A percentile compares a stretch with the other conserved stretches of the same genome.
Evolutionary conservation across 1,284 basidiomycete genomes (phyloP).

Genomic region (Tranzscheliella williamsii): DNA sequence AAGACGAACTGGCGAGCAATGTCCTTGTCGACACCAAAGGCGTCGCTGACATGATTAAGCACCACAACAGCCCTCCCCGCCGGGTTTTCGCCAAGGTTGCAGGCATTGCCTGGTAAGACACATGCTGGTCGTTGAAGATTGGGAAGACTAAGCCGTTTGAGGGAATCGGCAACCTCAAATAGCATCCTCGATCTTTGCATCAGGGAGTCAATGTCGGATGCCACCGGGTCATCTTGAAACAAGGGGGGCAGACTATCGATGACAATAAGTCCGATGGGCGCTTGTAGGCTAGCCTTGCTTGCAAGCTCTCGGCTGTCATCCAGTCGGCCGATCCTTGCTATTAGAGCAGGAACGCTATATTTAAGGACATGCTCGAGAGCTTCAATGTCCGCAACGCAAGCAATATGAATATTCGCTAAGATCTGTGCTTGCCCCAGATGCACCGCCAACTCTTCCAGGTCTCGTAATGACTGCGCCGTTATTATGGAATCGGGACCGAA

Average conservation of each 20-base stretch:
- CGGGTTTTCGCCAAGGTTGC: too few relatives aligned
- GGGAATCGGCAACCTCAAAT: conserved; percentile 27
- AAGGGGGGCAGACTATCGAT: conserved; percentile 46
- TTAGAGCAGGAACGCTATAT: conserved; percentile 43
- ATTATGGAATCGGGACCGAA: not conserved
- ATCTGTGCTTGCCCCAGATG: conserved; percentile 12
- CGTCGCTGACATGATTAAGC: conserved; percentile 50
- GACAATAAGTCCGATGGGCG: conserved; percentile 24
- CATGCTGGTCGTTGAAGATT: not conserved
- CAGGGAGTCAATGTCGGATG: conserved; percentile 16
- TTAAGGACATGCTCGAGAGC: conserved; percentile 42
- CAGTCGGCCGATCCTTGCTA: conserved; percentile 1
- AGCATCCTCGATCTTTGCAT: conserved; percentile 26
- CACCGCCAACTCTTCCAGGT: conserved; percentile 7
- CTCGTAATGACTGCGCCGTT: not conserved
- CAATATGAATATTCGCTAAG: conserved; percentile 22
- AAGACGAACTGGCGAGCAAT: conserved; percentile 24
- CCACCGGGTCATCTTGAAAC: conserved; percentile 42
- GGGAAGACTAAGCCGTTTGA: conserved; percentile 13
- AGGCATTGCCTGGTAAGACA: not conserved
- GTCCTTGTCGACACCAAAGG: conserved; percentile 37
- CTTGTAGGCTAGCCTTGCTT: too few relatives aligned
- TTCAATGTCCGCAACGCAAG: conserved; percentile 29
- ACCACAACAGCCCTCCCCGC: conserved; percentile 24
- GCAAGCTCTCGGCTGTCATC: not conserved